Base-by-base conservation (phyloP, 441 rosid genomes). In the Manihot esculenta region DNA sequence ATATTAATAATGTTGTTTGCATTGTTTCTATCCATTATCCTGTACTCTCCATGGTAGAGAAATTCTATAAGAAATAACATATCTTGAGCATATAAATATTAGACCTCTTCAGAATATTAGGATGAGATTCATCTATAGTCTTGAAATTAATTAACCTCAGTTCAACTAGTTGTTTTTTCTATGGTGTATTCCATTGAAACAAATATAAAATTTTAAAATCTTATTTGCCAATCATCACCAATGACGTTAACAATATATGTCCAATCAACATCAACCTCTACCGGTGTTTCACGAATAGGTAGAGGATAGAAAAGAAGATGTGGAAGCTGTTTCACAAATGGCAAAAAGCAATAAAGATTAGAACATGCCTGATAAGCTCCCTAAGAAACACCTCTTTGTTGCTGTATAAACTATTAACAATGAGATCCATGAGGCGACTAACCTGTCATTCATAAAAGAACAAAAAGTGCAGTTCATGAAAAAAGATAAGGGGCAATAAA, bases 391-490 rank as follows among this genome's bases (percentile, higher is more conserved):
- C 99, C 78, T 94, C 99, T 75, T 94, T 94, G 81, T 94, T 94
- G 80, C 95, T 89, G 85, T 94, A 94, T 77, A 94, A 82, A 84
- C 90, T 84, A 81, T 94, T 90, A 66, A 94, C 99, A 63, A 94
- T 94, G 70, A 94, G 92, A 86, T 94, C 97, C 99, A 94, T 89
- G 45, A 94, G 94, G 21, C 99, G 95, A 71, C 99, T 94, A 72
- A 94, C 97, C 99, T 94, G 90, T 66, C 72, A 66, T 47, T 38
- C 23, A n/a, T 14, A 57, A 26, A 30, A 69, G 33, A 20, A 42
- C 6, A 6, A 68, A 35, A 35, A 35, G 41, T 7, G 5, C 41
- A 2, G 41, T 35, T 35, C 6, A 35, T 2, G 5, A 35, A 35
- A 6, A 6, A 30, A 30, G 4, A 30, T 1, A 30, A 30, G 4